Evolutionary conservation across 129 eudicot species (phyloP).

Genomic region (Artemisia tridentata): DNA sequence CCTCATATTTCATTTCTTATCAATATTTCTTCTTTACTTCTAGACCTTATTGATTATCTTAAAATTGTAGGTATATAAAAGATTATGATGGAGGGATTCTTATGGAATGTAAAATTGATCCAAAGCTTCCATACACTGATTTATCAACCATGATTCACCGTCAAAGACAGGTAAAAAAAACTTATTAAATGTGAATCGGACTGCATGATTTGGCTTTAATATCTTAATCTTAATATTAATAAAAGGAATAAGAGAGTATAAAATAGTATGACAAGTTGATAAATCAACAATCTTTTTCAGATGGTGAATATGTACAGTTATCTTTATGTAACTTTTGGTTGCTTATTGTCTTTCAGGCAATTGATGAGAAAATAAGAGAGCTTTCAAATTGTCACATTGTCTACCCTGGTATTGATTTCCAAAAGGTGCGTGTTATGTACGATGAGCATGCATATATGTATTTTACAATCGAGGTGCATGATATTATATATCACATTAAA

Average conservation of each 20-base stretch:
- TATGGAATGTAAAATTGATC: slow-evolving; percentile 98
- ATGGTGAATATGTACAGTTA: slow-evolving; percentile 11
- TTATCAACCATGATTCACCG: slow-evolving; percentile 93
- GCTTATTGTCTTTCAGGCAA: slow-evolving; percentile 56
- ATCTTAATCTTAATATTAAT: too few relatives aligned
- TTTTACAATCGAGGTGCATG: neutral
- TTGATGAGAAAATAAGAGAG: slow-evolving; percentile 93
- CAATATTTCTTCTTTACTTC: neutral
- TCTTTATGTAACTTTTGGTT: neutral
- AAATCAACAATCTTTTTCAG: neutral
- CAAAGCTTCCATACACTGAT: slow-evolving; percentile 98
- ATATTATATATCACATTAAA: neutral
- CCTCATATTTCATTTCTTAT: neutral
- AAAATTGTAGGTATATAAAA: slow-evolving; percentile 66
- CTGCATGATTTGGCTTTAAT: neutral
- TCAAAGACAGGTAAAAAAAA: slow-evolving; percentile 77
- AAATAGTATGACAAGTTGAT: neutral
- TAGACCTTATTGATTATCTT: slow-evolving; percentile 3
- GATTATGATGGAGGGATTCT: slow-evolving; percentile 98
- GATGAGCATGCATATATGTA: neutral
- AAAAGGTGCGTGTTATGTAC: slow-evolving; percentile 55
- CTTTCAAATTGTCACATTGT: slow-evolving; percentile 93
- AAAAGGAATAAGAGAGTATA: slow-evolving; percentile 3
- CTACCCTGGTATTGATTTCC: slow-evolving; percentile 74
- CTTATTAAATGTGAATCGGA: slow-evolving; percentile 1